Evolutionary conservation across 2,329 filamentous ascomycete genomes (phyloP).

Genomic region (Pseudogymnoascus sp.): DNA sequence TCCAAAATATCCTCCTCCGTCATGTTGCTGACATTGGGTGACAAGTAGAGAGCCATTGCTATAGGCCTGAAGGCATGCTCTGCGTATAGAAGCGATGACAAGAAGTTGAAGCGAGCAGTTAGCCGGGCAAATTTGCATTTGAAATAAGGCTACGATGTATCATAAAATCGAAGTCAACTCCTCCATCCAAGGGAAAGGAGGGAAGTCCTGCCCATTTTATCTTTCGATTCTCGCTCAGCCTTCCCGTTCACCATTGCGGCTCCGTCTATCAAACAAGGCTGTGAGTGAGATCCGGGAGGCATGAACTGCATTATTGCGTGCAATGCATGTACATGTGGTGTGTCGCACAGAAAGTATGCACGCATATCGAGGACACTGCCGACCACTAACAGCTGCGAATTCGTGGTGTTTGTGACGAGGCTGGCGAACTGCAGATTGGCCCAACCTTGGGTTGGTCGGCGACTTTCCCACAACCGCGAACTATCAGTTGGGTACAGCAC

Average conservation of each 20-base stretch:
- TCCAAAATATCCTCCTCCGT: neutral
- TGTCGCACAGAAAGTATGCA: neutral
- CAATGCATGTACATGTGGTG: neutral
- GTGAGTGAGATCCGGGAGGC: neutral
- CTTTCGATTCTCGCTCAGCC: neutral
- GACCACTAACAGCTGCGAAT: neutral
- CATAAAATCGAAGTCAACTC: neutral
- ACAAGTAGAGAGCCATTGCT: neutral
- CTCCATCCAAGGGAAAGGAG: neutral
- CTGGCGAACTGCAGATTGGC: neutral
- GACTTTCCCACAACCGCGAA: neutral
- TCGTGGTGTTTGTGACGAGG: neutral
- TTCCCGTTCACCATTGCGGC: neutral
- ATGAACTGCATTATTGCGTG: neutral
- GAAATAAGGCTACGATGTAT: neutral
- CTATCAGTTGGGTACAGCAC: neutral
- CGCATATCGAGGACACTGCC: neutral
- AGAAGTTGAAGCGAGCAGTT: neutral
- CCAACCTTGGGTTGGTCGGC: neutral
- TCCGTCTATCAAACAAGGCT: neutral
- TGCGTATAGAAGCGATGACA: neutral
- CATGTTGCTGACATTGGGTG: neutral
- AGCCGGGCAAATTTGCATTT: neutral
- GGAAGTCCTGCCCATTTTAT: neutral
- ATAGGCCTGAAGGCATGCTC: neutral